A percentile compares a stretch with the other conserved stretches of the same genome.
These are phyloP conservation scores for Cotoneaster glaucophyllus DNA, from an alignment of 306 rosid species.

Conservation along the genomic window DNA sequence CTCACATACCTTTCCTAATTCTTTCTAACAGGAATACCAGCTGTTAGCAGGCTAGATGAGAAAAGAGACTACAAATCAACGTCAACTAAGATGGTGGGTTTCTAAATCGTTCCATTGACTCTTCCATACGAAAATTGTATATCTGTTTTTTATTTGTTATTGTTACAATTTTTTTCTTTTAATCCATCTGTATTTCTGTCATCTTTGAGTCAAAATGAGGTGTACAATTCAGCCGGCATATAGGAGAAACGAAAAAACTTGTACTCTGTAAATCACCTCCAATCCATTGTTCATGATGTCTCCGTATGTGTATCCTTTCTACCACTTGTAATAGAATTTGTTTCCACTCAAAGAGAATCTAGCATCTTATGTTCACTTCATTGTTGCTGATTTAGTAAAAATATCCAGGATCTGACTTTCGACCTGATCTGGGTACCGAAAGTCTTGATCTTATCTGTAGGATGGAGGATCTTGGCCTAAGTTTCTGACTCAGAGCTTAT, in stretches of 20 bases:
- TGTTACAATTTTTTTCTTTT: constrained; percentile 17
- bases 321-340: constrained; percentile 19
- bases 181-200: constrained; percentile 32
- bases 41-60: constrained; percentile 19
- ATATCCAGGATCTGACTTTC: background rate
- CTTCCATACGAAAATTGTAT: constrained; percentile 35
- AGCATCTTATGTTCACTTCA: background rate
- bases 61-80: constrained; percentile 24
- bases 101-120: constrained; percentile 30
- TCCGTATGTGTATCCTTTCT: constrained; percentile 18
- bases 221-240: constrained; percentile 45
- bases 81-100: constrained; percentile 21
- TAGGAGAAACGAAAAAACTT: constrained; percentile 15
- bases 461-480: background rate
- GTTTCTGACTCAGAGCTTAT: background rate
- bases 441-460: background rate
- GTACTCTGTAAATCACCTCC: constrained; percentile 28
- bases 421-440: background rate
- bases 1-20: background rate
- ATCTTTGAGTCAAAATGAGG: constrained; percentile 29
- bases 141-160: constrained; percentile 2
- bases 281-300: constrained; percentile 26
- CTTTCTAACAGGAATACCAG: constrained; percentile 29
- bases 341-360: constrained; percentile 4
- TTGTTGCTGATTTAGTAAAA: background rate